Base-by-base conservation (phyloP, 805 yeast genomes). In the Zygotorulaspora chibaensis region DNA sequence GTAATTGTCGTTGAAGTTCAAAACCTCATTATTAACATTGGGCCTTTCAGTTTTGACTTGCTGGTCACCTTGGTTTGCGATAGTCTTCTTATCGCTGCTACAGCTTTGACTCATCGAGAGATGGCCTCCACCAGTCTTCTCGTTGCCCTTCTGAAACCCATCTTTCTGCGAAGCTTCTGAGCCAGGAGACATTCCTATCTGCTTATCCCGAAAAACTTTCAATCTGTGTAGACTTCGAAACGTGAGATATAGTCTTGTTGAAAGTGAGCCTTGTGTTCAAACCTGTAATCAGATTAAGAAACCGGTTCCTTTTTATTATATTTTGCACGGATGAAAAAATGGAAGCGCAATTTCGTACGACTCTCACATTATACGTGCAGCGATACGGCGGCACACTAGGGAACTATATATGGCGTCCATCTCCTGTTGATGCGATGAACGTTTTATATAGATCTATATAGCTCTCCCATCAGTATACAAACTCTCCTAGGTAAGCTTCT, bases 401-500 rank as follows among this genome's bases (percentile, higher is more conserved):
- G 17, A 35, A 15, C 25, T 12, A 11, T 35, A 35, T 15, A 35
- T 12, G 15, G 33, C 25, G 4, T 20, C 25, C 25, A 4, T 5
- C 25, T 20, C 25, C 4, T 5, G 25, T 20, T 20, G 25, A 20
- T 20, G 25, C 25, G 25, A 20, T 20, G 25, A 5, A 20, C 7
- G 7, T 20, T 20, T 7, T 20, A 18, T 31, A 26, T 36, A 30
- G 28, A 13, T 34, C 10, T 42, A 36, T 35, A 30, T 15, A 25
- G 20, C 38, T 23, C 25, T 30, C 35, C 35, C 34, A 42, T 15
- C 23, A 66, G 45, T 66, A 86, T 61, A 87, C 96, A 62, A 89
- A 88, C 42, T 93, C 95, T 35, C 90, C 85, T 57, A 91, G 75
- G 67, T 89, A 91, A 7, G 96, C 91, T 68, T 93, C 99, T 23